Conservation (phyloP, 352 stramenopile genomes). For the Phytopythium litorale region DNA sequence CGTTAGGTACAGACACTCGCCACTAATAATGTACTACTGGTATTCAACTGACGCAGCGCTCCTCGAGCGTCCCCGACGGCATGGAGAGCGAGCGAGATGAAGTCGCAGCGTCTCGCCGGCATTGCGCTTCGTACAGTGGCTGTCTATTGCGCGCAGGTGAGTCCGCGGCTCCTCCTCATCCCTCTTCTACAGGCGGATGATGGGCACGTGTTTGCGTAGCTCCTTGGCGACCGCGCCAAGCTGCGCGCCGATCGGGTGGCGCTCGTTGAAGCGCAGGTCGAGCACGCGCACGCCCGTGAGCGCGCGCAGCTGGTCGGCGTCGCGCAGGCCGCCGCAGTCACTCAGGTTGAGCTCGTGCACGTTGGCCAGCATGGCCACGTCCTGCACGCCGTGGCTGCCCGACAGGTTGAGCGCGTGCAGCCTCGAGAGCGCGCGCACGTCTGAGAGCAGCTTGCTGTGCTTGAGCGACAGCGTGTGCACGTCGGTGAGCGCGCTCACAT, state of each 20-base stretch:
- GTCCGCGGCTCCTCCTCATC: not conserved
- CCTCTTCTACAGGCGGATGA: conserved; percentile 19
- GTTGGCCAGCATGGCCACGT: conserved; percentile 37
- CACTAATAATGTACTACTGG: conserved; percentile 24
- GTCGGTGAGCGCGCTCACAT: conserved; percentile 36
- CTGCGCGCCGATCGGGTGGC: conserved; percentile 10
- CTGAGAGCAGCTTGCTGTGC: conserved; percentile 40
- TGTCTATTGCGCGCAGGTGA: not conserved
- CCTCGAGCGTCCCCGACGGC: not conserved
- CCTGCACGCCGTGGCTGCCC: conserved; percentile 36
- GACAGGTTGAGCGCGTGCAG: conserved; percentile 61
- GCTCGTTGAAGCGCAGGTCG: conserved; percentile 57
- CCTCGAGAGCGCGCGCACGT: conserved; percentile 41
- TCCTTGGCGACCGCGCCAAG: conserved; percentile 19
- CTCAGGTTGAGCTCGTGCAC: conserved; percentile 65
- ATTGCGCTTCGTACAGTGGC: not conserved
- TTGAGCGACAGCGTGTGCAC: conserved; percentile 64
- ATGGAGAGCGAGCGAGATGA: not conserved
- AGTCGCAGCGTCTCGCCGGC: not conserved
- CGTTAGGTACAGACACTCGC: conserved; percentile 4
- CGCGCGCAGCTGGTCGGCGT: conserved; percentile 32
- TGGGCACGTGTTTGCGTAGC: conserved; percentile 22
- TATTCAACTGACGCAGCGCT: conserved; percentile 11
- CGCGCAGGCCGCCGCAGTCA: conserved; percentile 42
- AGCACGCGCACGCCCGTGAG: conserved; percentile 53